Evolutionary conservation across 768 basidiomycete genomes (phyloP), one percentile per base, ranked within the genome.

Genomic region (Termitomyces sp.): DNA sequence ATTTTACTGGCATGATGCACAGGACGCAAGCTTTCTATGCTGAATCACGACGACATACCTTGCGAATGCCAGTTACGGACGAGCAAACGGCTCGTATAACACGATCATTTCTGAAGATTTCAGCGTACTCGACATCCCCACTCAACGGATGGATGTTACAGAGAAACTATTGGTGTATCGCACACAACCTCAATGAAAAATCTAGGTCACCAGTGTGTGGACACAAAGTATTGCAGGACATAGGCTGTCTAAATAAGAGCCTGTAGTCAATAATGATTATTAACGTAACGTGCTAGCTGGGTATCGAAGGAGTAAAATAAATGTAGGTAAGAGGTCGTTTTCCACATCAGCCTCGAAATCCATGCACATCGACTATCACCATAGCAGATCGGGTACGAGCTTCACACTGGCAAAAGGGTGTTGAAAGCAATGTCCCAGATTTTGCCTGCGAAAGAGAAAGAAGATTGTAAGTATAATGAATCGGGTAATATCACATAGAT

Each of bases 401-500:
- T 52, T 73, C 73, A 92, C 35, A 91, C 78, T 1, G 78, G 78
- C 22, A 93, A 78, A 38, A 88, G 76, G 2, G 94, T 98, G 68
- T 87, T 90, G 71, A 97, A 97, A 40, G 95, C 82, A 67, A 84
- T 75, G 71, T 98, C 96, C 96, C 96, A 98, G 41, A 98, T 75
- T 76, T 96, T 98, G 75, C 87, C 87, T 89, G 57, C 2, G 54
- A 55, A 26, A 24, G 40, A 48, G 20, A 24, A 24, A 54, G 58
- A 36, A 54, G 44, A 38, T 54, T n/a, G 18, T 35, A 40, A 41
- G 52, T 46, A 40, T 38, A n/a, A 3, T 14, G 5, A 1, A 30
- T 8, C 28, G 5, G 18, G 26, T 28, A 10, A 48, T 28, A 30
- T 55, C 44, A 41, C 8, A 24, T 20, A 40, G 24, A 2, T 36